These are phyloP conservation scores for Cladosporium oxysporum DNA, from an alignment of 2,329 filamentous ascomycete species.

Conservation along the genomic window DNA sequence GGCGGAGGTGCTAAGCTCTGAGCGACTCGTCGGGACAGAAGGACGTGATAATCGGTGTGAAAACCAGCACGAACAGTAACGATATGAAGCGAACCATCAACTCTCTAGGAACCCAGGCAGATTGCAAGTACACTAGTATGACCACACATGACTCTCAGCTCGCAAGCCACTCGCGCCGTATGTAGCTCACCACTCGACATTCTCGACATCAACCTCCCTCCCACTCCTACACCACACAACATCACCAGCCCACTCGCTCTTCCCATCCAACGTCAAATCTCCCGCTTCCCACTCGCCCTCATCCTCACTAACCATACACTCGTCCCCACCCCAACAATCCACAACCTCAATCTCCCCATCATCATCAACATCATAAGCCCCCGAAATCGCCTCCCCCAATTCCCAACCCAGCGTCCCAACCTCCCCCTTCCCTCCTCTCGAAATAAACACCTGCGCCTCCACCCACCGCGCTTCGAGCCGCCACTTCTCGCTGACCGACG, in stretches of 20 bases:
- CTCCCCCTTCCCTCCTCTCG: neutral
- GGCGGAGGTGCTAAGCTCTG: constrained; percentile 16
- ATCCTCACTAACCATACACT: neutral
- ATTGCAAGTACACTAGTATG: neutral
- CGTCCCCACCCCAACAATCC: neutral
- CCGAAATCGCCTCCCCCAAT: neutral
- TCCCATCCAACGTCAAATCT: constrained; percentile 1
- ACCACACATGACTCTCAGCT: neutral
- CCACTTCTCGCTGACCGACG: constrained; percentile 14
- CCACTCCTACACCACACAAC: neutral
- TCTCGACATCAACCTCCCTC: neutral
- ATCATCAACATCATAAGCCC: neutral
- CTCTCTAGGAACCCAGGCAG: neutral
- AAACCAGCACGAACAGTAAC: neutral
- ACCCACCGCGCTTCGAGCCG: constrained; percentile 24
- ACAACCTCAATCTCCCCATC: neutral
- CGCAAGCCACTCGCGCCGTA: neutral
- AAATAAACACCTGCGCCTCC: constrained; percentile 26
- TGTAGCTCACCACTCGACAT: neutral
- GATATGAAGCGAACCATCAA: neutral
- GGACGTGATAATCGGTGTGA: too few species aligned
- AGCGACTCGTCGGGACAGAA: neutral
- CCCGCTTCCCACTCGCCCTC: neutral
- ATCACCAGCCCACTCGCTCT: neutral
- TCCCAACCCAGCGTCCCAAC: neutral